Evolutionary conservation across 2,329 filamentous ascomycete genomes (phyloP).

Genomic region (Ceratocystis smalleyi): DNA sequence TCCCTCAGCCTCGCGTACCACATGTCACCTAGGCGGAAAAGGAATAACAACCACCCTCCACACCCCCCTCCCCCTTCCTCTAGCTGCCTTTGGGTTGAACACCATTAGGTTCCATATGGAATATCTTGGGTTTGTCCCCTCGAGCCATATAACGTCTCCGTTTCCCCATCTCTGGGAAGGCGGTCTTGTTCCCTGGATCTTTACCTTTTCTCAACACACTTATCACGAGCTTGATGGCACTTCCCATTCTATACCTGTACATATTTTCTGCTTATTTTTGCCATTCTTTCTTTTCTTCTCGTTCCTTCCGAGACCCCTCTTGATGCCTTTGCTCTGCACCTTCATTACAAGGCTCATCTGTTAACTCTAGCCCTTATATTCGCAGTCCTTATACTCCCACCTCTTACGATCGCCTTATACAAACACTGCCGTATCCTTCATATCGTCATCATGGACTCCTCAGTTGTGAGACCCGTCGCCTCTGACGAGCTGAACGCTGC

Average conservation of each 20-base stretch:
- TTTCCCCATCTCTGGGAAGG: neutral
- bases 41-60: neutral
- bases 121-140: neutral
- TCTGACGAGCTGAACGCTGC: conserved; percentile 49
- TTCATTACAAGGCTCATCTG: neutral
- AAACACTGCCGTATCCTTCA: too few species aligned
- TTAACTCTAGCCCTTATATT: neutral
- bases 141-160: neutral
- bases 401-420: neutral
- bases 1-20: conserved; percentile 2
- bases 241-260: neutral
- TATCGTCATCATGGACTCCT: conserved; percentile 9
- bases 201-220: neutral
- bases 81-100: neutral
- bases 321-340: neutral
- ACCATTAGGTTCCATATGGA: neutral
- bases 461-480: conserved; percentile 26
- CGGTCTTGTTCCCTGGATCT: neutral
- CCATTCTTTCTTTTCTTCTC: neutral
- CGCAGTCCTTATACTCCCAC: neutral
- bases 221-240: conserved; percentile 2
- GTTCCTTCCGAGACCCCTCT: neutral
- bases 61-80: neutral
- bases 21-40: conserved; percentile 4
- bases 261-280: neutral